phyloP scores from a whole-genome alignment of 768 basidiomycete genomes.

The Tricholoma sp. region DNA sequence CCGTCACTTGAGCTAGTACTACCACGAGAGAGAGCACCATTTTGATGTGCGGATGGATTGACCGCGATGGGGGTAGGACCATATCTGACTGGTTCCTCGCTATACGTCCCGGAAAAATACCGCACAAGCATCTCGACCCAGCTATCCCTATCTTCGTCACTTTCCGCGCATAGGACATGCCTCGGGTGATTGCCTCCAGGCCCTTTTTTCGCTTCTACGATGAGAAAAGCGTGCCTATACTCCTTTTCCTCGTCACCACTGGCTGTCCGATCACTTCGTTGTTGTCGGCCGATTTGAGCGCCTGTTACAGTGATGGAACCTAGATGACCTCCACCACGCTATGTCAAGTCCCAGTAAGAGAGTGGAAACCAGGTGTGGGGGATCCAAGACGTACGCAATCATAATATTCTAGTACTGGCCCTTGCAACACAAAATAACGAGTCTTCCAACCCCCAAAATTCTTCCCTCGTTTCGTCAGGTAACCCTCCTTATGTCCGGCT shows the following conservation, averaged over 20 bases:
- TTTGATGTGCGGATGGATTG: conserved; percentile 20
- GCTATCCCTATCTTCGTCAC: conserved; percentile 85
- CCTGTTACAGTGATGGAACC: conserved; percentile 89
- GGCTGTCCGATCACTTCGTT: conserved; percentile 50
- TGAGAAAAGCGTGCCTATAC: conserved; percentile 95
- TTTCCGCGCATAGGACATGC: conserved; percentile 96
- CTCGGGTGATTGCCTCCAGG: conserved; percentile 67
- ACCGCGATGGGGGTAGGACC: conserved; percentile 23
- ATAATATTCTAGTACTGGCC: conserved; percentile 89
- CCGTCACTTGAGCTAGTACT: conserved; percentile 45
- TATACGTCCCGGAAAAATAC: conserved; percentile 79
- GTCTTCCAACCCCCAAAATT: conserved; percentile 99
- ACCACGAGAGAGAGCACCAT: conserved; percentile 30
- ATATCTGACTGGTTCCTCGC: conserved; percentile 54
- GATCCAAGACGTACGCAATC: conserved; percentile 69
- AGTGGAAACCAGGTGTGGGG: conserved; percentile 7
- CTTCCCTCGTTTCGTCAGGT: conserved; percentile 93
- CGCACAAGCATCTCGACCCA: conserved; percentile 95
- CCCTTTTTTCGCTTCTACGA: conserved; percentile 82
- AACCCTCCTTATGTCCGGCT: conserved; percentile 88
- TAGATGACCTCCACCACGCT: conserved; percentile 87
- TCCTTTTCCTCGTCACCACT: conserved; percentile 82
- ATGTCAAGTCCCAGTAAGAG: conserved; percentile 8
- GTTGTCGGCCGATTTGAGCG: conserved; percentile 95
- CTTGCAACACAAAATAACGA: conserved; percentile 90